Percentiles rank a stretch among this genome's conserved stretches.
These are phyloP conservation scores for Chalara sp. DNA, from an alignment of 2,329 filamentous ascomycete genomes.

Conservation along the genomic window DNA sequence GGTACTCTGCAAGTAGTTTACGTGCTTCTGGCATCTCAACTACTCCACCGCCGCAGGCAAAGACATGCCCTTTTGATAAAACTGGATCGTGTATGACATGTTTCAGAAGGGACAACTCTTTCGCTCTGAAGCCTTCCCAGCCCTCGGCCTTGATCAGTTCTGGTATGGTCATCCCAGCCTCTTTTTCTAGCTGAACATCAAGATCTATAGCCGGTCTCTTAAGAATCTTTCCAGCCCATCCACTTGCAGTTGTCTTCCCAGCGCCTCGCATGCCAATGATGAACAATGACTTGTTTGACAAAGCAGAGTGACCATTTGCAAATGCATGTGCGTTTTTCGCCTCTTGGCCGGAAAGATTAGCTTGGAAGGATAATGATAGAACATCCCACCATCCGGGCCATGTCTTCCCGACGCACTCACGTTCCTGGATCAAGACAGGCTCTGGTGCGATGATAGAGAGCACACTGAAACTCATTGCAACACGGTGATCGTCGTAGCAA, in stretches of 20 bases:
- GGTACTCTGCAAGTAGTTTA: constrained; percentile 66
- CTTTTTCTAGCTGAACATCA: constrained; percentile 76
- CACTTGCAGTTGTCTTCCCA: constrained; percentile 89
- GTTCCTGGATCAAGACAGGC: constrained; percentile 74
- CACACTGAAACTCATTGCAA: constrained; percentile 98
- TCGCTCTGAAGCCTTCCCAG: constrained; percentile 82
- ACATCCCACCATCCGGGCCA: constrained; percentile 99
- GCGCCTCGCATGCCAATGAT: constrained; percentile 97
- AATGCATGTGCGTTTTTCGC: constrained; percentile 30
- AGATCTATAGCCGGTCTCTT: constrained; percentile 77
- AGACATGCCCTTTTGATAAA: constrained; percentile 62
- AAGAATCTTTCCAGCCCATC: constrained; percentile 73
- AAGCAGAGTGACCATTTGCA: constrained; percentile 29
- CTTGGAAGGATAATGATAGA: constrained; percentile 70
- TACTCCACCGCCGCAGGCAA: constrained; percentile 90
- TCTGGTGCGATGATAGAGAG: constrained; percentile 65
- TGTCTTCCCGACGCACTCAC: constrained; percentile 92
- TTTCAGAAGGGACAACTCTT: constrained; percentile 69
- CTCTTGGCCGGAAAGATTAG: constrained; percentile 66
- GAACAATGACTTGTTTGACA: constrained; percentile 65
- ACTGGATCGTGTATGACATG: constrained; percentile 69
- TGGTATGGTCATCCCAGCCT: constrained; percentile 70
- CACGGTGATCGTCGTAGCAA: constrained; percentile 96
- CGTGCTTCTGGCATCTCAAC: constrained; percentile 81
- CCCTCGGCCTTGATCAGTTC: constrained; percentile 72